Evolutionary conservation across 2,329 filamentous ascomycete genomes (phyloP), one percentile per base, ranked within the genome.

Genomic region (Fusarium veterinarium): DNA sequence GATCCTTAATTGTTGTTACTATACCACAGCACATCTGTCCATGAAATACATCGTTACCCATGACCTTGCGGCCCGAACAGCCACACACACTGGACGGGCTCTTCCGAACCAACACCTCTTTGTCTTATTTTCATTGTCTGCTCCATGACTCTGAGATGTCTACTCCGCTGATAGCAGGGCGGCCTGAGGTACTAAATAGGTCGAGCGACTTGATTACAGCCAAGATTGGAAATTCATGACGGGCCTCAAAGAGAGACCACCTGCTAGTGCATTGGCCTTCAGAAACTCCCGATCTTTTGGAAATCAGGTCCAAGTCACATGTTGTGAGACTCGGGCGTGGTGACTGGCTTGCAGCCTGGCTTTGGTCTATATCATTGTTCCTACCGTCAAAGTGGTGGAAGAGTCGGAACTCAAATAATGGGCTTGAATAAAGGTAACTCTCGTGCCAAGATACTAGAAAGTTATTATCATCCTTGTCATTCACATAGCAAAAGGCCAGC

Each of bases 201-300:
- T 30, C 51, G 57, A 59, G n/a, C 51, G 42, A 51, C 30, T 53
- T 52, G 16, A 23, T 8, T n/a, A 44, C 20, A 45, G 44, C 56
- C 53, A 61, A 48, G 51, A 49, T 48, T 46, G 55, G 45, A 58
- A 63, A 57, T 48, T 41, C 31, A 57, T 61, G 70, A 59, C 46
- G 42, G 71, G 71, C 62, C 71, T 73, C 71, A 73, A 71, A 57
- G 35, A 63, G 46, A 42, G 53, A 46, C 44, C 37, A 20, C 35
- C 28, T 40, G n/a, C 40, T 33, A 38, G 49, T n/a, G 31, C 25
- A 73, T 71, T 73, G 58, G 55, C 9, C 20, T 42, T 23, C 13
- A 33, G 42, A 49, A 59, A 44, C 25, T 44, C 44, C 25, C 65
- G 49, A 33, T 23, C 59, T 64, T 20, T 42, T 49, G 42, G 13